Percentiles rank a stretch among this genome's conserved stretches.
phyloP scores from a whole-genome alignment of 2,329 filamentous ascomycete species.

The Fusarium xylarioides region DNA sequence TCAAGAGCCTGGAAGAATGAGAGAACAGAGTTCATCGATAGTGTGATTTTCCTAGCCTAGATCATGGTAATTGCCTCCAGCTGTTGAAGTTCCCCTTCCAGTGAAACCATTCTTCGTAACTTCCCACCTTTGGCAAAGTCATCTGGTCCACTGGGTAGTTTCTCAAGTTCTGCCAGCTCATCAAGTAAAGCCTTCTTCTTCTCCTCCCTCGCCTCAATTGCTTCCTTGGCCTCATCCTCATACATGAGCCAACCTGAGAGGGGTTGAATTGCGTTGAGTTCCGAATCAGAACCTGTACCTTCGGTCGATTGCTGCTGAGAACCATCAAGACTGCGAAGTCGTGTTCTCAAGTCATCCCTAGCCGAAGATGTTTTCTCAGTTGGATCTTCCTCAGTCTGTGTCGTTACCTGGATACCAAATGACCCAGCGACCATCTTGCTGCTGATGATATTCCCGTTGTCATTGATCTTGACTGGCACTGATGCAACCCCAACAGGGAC shows the following conservation, averaged over 20 bases:
- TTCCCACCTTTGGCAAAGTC: background rate
- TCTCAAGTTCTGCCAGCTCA: background rate
- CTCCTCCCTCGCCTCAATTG: background rate
- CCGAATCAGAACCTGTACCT: background rate
- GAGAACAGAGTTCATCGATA: too few species aligned
- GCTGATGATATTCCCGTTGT: background rate
- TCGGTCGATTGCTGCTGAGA: background rate
- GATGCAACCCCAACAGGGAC: background rate
- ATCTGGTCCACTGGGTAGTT: background rate
- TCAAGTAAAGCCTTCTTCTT: background rate
- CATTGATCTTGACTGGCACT: background rate
- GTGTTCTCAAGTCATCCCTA: background rate
- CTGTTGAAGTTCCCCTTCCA: background rate
- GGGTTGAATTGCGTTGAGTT: background rate
- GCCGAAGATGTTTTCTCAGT: background rate
- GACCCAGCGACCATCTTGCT: background rate
- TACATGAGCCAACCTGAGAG: background rate
- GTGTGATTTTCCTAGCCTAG: too few species aligned
- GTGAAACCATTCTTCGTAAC: background rate
- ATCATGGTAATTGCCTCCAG: background rate
- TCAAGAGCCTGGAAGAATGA: too few species aligned
- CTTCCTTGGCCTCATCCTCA: background rate
- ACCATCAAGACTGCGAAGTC: accelerated
- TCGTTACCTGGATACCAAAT: background rate
- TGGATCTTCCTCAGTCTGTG: accelerated